phyloP scores from a whole-genome alignment of 2,329 filamentous ascomycete species.

The Paraphaeosphaeria sporulosa region DNA sequence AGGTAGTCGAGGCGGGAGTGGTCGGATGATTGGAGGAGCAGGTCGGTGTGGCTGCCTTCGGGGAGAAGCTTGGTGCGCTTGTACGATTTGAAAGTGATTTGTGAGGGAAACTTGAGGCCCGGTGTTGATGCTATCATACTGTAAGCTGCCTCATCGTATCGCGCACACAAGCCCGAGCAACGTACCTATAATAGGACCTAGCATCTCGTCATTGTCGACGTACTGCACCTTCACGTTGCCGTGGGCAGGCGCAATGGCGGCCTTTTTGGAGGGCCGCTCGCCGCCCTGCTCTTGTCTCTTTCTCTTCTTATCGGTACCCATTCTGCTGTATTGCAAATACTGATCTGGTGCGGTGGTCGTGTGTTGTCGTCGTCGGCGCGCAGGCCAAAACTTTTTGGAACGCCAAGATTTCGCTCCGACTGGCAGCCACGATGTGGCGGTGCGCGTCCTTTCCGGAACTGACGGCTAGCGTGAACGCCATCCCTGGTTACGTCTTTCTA shows the following conservation, averaged over 20 bases:
- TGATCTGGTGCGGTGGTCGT: slow-evolving; percentile 10
- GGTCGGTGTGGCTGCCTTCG: slow-evolving; percentile 47
- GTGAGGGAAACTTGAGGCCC: slow-evolving; percentile 50
- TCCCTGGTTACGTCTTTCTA: slow-evolving; percentile 2
- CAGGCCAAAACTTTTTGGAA: slow-evolving; percentile 34
- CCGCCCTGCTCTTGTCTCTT: slow-evolving; percentile 44
- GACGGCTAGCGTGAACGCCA: slow-evolving; percentile 6
- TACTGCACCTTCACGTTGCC: slow-evolving; percentile 54
- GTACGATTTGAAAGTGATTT: slow-evolving; percentile 60
- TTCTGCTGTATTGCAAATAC: slow-evolving; percentile 17
- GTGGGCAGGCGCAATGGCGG: slow-evolving; percentile 49
- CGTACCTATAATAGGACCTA: slow-evolving; percentile 61
- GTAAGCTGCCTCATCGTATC: slow-evolving; percentile 7
- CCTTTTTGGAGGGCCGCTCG: slow-evolving; percentile 53
- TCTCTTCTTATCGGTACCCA: slow-evolving; percentile 49
- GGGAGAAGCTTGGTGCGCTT: slow-evolving; percentile 43
- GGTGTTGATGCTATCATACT: slow-evolving; percentile 48
- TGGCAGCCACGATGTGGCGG: slow-evolving; percentile 6
- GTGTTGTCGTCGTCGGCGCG: slow-evolving; percentile 12
- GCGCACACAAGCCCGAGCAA: background rate
- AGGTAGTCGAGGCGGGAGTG: slow-evolving; percentile 68
- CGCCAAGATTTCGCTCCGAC: slow-evolving; percentile 2
- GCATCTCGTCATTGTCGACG: slow-evolving; percentile 55
- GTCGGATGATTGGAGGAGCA: slow-evolving; percentile 67
- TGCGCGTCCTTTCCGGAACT: slow-evolving; percentile 7